A percentile compares a stretch with the other conserved stretches of the same genome.
These are phyloP conservation scores for Bacidia rubella DNA, from an alignment of 495 filamentous ascomycete genomes.

Conservation along the genomic window DNA sequence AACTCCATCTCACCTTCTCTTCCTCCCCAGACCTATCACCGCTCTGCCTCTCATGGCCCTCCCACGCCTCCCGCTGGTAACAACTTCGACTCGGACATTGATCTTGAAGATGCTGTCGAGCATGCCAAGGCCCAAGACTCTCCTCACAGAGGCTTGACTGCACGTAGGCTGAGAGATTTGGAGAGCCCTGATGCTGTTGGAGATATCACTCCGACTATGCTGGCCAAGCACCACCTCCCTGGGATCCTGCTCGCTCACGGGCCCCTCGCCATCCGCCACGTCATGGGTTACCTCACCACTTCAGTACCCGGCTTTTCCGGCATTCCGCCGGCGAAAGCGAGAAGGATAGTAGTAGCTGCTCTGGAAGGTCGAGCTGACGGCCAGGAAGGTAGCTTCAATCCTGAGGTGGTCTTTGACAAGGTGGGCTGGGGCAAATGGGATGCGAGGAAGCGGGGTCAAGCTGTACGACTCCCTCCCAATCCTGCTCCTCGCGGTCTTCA, in stretches of 20 bases:
- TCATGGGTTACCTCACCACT: conserved; percentile 86
- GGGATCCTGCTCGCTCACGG: conserved; percentile 81
- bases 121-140: conserved; percentile 33
- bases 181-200: conserved; percentile 56
- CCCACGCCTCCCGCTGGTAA: conserved; percentile 42
- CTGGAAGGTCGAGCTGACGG: conserved; percentile 60
- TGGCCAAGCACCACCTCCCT: conserved; percentile 85
- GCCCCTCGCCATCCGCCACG: conserved; percentile 82
- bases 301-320: conserved; percentile 85
- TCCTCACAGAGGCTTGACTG: conserved; percentile 22
- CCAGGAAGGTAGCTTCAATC: conserved; percentile 48
- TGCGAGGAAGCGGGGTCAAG: conserved; percentile 57
- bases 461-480: conserved; percentile 26
- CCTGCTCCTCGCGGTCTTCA: conserved; percentile 50
- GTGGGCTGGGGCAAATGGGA: conserved; percentile 97
- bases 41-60: conserved; percentile 23
- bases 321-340: conserved; percentile 83
- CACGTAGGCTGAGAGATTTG: conserved; percentile 29
- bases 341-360: conserved; percentile 74
- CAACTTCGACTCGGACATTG: conserved; percentile 75
- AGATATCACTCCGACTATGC: conserved; percentile 69
- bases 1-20: conserved; percentile 91
- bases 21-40: conserved; percentile 59
- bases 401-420: conserved; percentile 86
- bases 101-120: conserved; percentile 57